Evolutionary conservation across 257 asterid species (phyloP).

Genomic region (Penstemon davidsonii): DNA sequence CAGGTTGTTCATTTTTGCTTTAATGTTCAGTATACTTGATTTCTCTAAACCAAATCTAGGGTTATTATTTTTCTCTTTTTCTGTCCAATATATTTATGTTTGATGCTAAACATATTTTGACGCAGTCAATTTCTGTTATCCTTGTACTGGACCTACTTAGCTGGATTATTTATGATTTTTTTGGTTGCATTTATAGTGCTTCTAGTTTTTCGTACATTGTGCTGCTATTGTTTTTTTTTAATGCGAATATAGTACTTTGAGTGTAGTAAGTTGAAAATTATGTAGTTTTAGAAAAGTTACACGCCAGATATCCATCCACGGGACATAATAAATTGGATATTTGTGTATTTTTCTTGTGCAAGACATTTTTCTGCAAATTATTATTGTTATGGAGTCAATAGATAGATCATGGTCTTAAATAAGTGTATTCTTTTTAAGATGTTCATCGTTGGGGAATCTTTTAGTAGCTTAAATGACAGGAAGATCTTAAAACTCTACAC

Average conservation of each 20-base stretch:
- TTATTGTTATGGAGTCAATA: not conserved
- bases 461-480: not conserved
- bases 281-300: not conserved
- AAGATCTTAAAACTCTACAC: not conserved
- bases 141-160: not conserved
- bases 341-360: not conserved
- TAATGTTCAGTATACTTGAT: not conserved
- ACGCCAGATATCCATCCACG: too few species aligned
- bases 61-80: conserved; percentile 10
- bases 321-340: too few species aligned
- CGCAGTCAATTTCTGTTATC: not conserved
- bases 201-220: not conserved
- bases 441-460: not conserved
- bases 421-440: not conserved
- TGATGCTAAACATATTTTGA: not conserved
- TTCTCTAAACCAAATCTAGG: conserved; percentile 24
- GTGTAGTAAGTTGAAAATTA: not conserved
- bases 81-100: not conserved
- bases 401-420: not conserved
- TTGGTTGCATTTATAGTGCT: not conserved
- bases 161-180: not conserved
- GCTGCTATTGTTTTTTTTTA: too few species aligned
- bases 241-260: not conserved
- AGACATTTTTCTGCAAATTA: not conserved
- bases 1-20: conserved; percentile 39